Evolutionary conservation across 768 basidiomycete genomes (phyloP).

Genomic region (Cystofilobasidium ferigula): DNA sequence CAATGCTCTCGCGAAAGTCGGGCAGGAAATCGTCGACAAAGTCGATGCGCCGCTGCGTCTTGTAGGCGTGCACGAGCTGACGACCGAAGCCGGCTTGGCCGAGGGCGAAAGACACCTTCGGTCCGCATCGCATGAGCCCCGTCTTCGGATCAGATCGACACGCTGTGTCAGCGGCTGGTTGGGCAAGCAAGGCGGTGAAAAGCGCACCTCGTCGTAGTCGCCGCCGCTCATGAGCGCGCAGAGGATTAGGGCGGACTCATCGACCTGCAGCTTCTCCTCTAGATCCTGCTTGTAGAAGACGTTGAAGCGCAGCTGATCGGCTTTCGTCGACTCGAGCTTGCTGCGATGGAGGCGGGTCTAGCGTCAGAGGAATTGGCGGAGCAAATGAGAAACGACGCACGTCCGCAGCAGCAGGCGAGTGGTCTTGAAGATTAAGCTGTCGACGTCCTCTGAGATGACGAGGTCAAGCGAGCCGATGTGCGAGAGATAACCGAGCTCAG

Average conservation of each 20-base stretch:
- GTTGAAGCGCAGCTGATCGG: neutral
- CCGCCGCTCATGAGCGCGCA: conserved; percentile 55
- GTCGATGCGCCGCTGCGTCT: neutral
- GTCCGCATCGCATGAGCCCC: conserved; percentile 43
- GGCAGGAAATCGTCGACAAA: conserved; percentile 32
- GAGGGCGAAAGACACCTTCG: conserved; percentile 59
- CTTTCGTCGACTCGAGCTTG: neutral
- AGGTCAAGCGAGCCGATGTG: conserved; percentile 72
- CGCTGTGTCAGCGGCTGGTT: neutral
- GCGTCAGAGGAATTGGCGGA: neutral
- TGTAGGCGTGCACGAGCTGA: conserved; percentile 12
- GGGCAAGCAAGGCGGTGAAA: neutral
- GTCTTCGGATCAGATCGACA: conserved; percentile 45
- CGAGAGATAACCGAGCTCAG: conserved; percentile 80
- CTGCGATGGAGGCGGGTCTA: neutral
- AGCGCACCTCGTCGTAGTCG: conserved; percentile 61
- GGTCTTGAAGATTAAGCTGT: conserved; percentile 68
- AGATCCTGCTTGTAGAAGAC: conserved; percentile 43
- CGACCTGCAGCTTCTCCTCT: conserved; percentile 50
- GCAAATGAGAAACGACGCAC: conserved; percentile 11
- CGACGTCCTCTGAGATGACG: conserved; percentile 83
- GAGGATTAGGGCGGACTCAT: conserved; percentile 2
- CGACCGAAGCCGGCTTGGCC: conserved; percentile 69
- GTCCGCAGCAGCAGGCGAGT: conserved; percentile 5
- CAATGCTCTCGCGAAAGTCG: conserved; percentile 25